phyloP scores from a whole-genome alignment of 2,329 filamentous ascomycete species.

The Xylariaceae sp. region DNA sequence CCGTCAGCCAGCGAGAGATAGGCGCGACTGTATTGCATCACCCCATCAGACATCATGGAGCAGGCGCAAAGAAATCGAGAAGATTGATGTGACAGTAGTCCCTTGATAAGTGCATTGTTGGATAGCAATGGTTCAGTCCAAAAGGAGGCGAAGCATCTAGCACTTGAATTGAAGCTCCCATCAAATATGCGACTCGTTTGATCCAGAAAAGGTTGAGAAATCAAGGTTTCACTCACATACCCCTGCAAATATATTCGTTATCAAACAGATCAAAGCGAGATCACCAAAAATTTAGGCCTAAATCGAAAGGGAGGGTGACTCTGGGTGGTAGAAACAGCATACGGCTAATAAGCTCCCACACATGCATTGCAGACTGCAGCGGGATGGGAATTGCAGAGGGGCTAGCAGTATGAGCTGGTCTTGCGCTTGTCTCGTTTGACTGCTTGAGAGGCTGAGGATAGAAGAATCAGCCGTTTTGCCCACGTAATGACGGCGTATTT shows the following conservation, averaged over 20 bases:
- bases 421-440: not conserved
- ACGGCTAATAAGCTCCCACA: conserved; percentile 22
- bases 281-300: conserved; percentile 6
- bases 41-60: no score
- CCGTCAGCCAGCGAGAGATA: no score
- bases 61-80: no score
- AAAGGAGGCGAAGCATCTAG: conserved; percentile 8
- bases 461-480: no score
- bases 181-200: no score
- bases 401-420: not conserved
- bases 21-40: no score
- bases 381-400: conserved; percentile 20
- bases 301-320: conserved; percentile 13
- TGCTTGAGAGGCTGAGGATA: not conserved
- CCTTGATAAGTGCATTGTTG: no score
- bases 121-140: no score
- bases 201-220: not conserved
- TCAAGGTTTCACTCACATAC: not conserved
- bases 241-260: conserved; percentile 6
- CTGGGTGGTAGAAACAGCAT: conserved; percentile 6
- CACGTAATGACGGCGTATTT: no score
- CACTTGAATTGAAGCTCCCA: no score
- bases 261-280: no score
- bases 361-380: conserved; percentile 11
- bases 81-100: no score